Conservation (phyloP, 164 flowering plant species). For the Echeveria elegans region DNA sequence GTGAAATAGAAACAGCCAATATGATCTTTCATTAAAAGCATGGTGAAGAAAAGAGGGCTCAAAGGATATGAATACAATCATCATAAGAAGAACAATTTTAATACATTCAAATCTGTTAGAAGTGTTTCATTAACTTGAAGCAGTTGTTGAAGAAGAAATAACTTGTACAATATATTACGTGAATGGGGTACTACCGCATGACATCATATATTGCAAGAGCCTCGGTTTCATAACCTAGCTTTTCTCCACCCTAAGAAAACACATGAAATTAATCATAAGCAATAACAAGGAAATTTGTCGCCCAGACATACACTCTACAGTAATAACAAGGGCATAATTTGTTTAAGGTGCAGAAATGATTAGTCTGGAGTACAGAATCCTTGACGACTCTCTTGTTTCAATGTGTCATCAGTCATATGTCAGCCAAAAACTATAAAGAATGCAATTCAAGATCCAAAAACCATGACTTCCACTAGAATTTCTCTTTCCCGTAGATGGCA, state of each 20-base stretch:
- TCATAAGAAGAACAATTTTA: background rate
- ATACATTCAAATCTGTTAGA: background rate
- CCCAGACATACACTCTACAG: no score
- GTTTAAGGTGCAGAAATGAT: background rate
- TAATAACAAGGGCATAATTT: background rate
- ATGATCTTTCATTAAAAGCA: background rate
- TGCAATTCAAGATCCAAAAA: background rate
- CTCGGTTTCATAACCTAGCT: constrained; percentile 86
- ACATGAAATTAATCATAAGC: constrained; percentile 2
- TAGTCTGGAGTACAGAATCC: background rate
- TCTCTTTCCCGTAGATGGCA: background rate
- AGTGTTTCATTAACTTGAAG: background rate
- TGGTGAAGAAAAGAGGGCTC: background rate
- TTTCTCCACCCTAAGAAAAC: constrained; percentile 57
- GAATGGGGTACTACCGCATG: constrained; percentile 48
- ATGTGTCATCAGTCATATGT: background rate
- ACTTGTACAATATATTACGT: no score
- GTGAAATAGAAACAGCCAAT: background rate
- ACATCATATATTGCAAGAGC: constrained; percentile 86
- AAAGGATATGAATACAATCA: background rate
- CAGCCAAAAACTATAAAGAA: background rate
- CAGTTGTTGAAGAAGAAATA: background rate
- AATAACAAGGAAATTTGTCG: background rate
- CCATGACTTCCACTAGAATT: background rate
- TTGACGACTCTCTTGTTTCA: background rate